A percentile compares a stretch with the other conserved stretches of the same genome.
phyloP scores from a whole-genome alignment of 2,329 filamentous ascomycete genomes.

The Penicillium sp. region DNA sequence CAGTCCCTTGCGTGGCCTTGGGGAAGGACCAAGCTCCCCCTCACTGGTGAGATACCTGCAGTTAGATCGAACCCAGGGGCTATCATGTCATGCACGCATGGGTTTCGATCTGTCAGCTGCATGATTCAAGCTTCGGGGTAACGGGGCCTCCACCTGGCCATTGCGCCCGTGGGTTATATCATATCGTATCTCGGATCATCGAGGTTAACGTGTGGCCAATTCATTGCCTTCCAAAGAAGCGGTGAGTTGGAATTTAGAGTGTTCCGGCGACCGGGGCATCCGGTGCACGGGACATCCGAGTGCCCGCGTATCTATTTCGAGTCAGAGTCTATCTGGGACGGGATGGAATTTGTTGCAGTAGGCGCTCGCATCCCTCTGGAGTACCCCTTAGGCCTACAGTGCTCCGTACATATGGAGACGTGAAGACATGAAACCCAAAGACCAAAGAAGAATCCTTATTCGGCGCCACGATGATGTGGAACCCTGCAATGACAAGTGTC shows the following conservation, averaged over 20 bases:
- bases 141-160: conserved; percentile 13
- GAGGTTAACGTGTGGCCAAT: not conserved
- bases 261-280: not conserved
- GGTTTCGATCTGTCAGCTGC: conserved; percentile 17
- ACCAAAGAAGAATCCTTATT: not conserved
- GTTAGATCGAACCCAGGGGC: not conserved
- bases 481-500: conserved; percentile 1
- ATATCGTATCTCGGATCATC: not conserved
- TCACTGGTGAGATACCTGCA: conserved; percentile 2
- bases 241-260: not conserved
- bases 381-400: not conserved
- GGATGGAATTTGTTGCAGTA: not conserved
- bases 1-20: conserved; percentile 1
- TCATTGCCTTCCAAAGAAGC: not conserved
- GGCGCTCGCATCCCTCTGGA: not conserved
- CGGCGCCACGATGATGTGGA: not conserved
- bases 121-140: conserved; percentile 14
- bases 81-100: not conserved
- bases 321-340: not conserved
- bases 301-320: not conserved
- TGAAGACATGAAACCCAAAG: not conserved
- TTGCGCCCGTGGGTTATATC: conserved; percentile 2
- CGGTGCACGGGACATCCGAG: not conserved
- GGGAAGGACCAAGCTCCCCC: not conserved
- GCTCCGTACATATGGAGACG: not conserved